phyloP scores from a whole-genome alignment of 306 rosid genomes.

The Dryas octopetala region DNA sequence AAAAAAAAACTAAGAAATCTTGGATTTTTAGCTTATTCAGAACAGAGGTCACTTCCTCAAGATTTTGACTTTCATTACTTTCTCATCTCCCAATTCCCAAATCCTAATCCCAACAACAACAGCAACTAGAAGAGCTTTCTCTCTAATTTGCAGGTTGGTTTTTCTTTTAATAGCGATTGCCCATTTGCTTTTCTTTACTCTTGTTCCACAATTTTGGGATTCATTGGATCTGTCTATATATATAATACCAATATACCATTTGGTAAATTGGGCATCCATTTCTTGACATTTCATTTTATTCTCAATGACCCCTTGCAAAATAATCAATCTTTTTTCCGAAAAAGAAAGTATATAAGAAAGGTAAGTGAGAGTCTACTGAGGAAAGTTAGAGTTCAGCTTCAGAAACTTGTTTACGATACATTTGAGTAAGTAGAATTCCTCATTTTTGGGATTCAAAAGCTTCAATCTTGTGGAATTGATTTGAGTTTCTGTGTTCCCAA shows the following conservation, averaged over 20 bases:
- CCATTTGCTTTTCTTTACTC: not conserved
- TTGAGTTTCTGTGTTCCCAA: not conserved
- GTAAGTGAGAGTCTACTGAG: not conserved
- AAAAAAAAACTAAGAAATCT: not conserved
- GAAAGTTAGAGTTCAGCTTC: not conserved
- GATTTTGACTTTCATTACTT: not conserved
- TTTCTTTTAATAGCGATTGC: not conserved
- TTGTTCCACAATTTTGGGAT: constrained; percentile 9
- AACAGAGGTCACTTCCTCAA: not conserved
- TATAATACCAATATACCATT: not conserved
- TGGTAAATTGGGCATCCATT: constrained; percentile 1
- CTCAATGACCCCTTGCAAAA: not conserved
- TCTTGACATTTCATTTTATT: not conserved
- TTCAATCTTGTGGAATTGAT: not conserved
- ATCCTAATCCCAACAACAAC: not conserved
- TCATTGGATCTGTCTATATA: not conserved
- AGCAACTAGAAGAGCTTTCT: not conserved
- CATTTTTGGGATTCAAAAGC: not conserved
- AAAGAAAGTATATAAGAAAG: not conserved
- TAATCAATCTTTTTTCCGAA: not conserved
- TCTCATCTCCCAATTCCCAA: constrained; percentile 4
- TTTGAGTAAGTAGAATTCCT: not conserved
- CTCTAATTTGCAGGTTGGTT: constrained; percentile 7
- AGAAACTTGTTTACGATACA: not conserved
- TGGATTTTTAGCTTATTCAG: not conserved